Evolutionary conservation across 1,284 basidiomycete species (phyloP), one percentile per base, ranked within the genome.

Genomic region (Amylostereum areolatum): DNA sequence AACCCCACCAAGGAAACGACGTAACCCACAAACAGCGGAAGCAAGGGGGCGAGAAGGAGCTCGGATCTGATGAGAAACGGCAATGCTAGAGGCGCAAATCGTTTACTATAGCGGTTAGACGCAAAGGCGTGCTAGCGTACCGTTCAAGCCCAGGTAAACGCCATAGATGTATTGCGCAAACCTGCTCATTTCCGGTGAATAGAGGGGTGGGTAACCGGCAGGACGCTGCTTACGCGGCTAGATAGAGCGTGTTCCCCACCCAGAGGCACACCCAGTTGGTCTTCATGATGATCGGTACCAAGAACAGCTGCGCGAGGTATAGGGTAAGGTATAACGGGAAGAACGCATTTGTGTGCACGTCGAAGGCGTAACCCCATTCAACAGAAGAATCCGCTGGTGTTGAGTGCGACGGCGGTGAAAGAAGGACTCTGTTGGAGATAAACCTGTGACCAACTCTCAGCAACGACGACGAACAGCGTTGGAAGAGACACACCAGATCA

Each of bases 331-430:
- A 95, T 48, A 92, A 73, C 3, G 93, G 93, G 69, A 96, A 96
- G 75, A 97, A 97, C 4, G 91, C 84, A 62, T 97, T 97, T 55
- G 89, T 93, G 63, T 95, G 92, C 12, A 97, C 89, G 66, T 97
- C 94, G 60, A 97, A 95, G 11, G 89, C 89, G 67, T 95, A 97
- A 12, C 85, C 88, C 86, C 89, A 93, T 73, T 94, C 91, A 41
- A 94, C 87, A 11, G 71, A 66, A 25, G 87, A 83, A 58, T 92
- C 89, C 5, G 80, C 75, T 0, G 81, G 78, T 3, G 82, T 80
- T 12, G 83, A 81, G 64, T 87, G 85, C 43, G 87, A 80, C 10
- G 88, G 80, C 11, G 85, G 83, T 1, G 85, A 83, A 40, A 90
- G 68, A 24, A 92, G 74, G 1, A 82, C 71, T 36, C 67, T 77